Base-by-base conservation (phyloP, 2,329 filamentous ascomycete genomes). In the Colletotrichum eleusines region DNA sequence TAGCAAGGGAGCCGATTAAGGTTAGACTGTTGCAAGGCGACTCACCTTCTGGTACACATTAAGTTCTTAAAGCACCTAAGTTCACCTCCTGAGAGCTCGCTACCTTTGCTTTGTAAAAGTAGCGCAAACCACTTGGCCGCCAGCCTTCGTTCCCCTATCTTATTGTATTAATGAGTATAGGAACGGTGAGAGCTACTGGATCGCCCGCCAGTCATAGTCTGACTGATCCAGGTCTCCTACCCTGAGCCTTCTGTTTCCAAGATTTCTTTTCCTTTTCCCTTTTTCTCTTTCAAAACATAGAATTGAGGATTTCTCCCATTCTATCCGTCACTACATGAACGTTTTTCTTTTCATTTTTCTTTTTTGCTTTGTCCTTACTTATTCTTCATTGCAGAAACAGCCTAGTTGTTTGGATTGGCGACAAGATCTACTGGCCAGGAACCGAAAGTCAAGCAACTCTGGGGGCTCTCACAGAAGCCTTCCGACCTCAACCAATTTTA, bases 341-440 rank as follows among this genome's bases (percentile, higher is more conserved):
- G 4, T 3, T 0, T n/a, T 46, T 18, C 6, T 42, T 18, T 9
- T 18, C 6, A 8, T 5, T 42, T 18, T 42, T 42, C 14, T 46
- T 46, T 33, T 46, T 48, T 55, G 18, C 23, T n/a, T 18, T 46
- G 63, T 20, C 14, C 50, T 48, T 53, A 46, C 64, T 63, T 28
- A 53, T 31, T 48, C 40, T 40, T 60, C 18, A 14, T 23, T 42
- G 62, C 50, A 67, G 64, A 42, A 31, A 23, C 64, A 46, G 38
- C 26, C 35, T 48, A 48, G 31, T 63, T 40, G 31, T 16, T 67
- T 44, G 28, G 28, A 46, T 46, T 28, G 59, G n/a, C 31, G n/a
- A 40, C 33, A 20, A 31, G 11, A 44, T 40, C 8, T 44, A 42
- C 48, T 7, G n/a, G 46, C 9, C 33, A 28, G 26, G 7, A n/a